Conservation (phyloP, 306 rosid genomes). For the Inga leiocalycina region DNA sequence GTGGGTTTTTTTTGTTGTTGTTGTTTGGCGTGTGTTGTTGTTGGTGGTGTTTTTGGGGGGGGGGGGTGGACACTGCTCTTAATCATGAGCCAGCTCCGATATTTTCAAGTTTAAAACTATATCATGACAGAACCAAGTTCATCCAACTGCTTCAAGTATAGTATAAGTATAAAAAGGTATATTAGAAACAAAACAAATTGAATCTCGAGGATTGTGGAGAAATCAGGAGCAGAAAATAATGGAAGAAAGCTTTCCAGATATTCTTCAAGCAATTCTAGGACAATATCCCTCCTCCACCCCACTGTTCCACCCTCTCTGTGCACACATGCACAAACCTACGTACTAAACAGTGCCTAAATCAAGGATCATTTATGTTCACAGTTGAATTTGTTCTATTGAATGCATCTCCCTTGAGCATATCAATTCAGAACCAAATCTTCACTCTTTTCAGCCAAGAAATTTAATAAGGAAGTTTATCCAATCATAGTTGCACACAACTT, state of each 20-base stretch:
- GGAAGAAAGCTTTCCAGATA: slow-evolving; percentile 1
- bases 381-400: background rate
- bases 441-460: background rate
- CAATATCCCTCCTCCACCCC: slow-evolving; percentile 2
- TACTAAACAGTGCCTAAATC: background rate
- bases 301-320: background rate
- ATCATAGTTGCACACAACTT: background rate
- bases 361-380: background rate
- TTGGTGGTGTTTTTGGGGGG: too few relatives aligned
- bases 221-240: background rate
- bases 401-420: background rate
- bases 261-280: slow-evolving; percentile 2
- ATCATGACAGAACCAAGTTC: slow-evolving; percentile 1
- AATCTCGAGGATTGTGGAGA: background rate
- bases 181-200: background rate
- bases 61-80: background rate
- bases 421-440: background rate
- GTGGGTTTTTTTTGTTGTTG: too few relatives aligned
- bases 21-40: too few relatives aligned
- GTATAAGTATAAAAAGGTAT: background rate
- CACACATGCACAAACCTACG: background rate
- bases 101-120: slow-evolving; percentile 6
- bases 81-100: background rate
- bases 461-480: slow-evolving; percentile 4
- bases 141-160: background rate